Conservation (phyloP, 163 green algal genomes). For the Chlamydomonas reinhardtii region DNA sequence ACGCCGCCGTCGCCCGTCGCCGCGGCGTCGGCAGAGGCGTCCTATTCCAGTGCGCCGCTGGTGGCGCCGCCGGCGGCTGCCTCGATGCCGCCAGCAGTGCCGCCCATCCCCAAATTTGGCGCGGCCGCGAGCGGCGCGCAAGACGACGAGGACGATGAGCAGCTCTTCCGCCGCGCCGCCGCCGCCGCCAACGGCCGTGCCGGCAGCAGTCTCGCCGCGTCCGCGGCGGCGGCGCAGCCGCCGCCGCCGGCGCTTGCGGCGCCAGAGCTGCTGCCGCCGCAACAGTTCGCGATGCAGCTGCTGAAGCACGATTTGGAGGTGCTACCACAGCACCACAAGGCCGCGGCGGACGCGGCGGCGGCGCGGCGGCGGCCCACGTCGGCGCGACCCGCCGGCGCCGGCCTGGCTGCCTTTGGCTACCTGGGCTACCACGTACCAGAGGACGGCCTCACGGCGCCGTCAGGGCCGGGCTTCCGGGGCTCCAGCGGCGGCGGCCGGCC, state of each 20-base stretch:
- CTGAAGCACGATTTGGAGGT: slow-evolving; percentile 58
- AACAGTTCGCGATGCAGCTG: slow-evolving; percentile 61
- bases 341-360: slow-evolving; percentile 22
- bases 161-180: not conserved
- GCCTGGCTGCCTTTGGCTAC: slow-evolving; percentile 45
- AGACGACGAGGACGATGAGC: not conserved
- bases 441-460: slow-evolving; percentile 26
- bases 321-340: slow-evolving; percentile 51
- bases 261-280: slow-evolving; percentile 43
- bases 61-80: not conserved
- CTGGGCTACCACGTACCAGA: slow-evolving; percentile 30
- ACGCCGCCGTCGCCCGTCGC: not conserved
- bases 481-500: not conserved
- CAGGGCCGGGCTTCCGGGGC: not conserved
- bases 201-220: slow-evolving; percentile 21
- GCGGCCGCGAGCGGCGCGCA: no score
- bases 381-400: slow-evolving; percentile 19
- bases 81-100: not conserved
- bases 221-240: slow-evolving; percentile 10
- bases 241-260: not conserved
- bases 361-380: not conserved
- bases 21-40: not conserved
- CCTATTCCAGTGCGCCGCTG: not conserved
- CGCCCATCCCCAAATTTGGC: slow-evolving; percentile 1
- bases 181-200: slow-evolving; percentile 5